A percentile compares a stretch with the other conserved stretches of the same genome.
Conservation (phyloP, 495 filamentous ascomycete genomes). For the Mycothermus thermophilus region DNA sequence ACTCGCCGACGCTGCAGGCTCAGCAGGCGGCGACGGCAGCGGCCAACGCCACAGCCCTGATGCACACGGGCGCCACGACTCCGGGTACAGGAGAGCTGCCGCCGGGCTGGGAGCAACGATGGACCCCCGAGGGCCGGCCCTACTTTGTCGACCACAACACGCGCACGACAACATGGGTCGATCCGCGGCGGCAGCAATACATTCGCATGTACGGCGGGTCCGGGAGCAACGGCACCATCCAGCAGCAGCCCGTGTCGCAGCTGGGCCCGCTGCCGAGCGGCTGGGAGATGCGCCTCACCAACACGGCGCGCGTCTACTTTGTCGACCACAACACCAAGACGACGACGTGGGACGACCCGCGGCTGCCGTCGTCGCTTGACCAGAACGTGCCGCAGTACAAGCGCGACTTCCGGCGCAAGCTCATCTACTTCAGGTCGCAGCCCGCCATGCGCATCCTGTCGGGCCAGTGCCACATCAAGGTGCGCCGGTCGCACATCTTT, state of each 20-base stretch:
- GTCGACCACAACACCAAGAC: conserved; percentile 99
- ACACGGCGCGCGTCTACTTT: conserved; percentile 95
- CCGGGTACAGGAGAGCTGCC: conserved; percentile 92
- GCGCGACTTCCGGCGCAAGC: conserved; percentile 91
- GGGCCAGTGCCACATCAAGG: conserved; percentile 96
- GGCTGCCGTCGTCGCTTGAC: conserved; percentile 87
- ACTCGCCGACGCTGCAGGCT: conserved; percentile 67
- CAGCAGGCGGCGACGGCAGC: conserved; percentile 42
- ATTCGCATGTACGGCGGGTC: conserved; percentile 91
- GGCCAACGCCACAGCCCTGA: conserved; percentile 60
- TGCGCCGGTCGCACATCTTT: conserved; percentile 90
- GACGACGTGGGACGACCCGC: conserved; percentile 98
- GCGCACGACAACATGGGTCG: conserved; percentile 97
- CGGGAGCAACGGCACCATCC: conserved; percentile 71
- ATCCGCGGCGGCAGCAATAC: conserved; percentile 93
- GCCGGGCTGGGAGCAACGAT: conserved; percentile 89
- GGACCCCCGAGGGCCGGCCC: conserved; percentile 82
- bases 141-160: conserved; percentile 99
- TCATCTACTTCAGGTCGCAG: conserved; percentile 98
- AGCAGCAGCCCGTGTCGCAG: conserved; percentile 95
- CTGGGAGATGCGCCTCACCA: conserved; percentile 98
- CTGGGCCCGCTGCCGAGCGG: conserved; percentile 92
- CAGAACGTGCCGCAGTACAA: conserved; percentile 99
- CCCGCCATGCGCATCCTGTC: conserved; percentile 89
- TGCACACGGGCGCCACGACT: conserved; percentile 89